Percentiles rank a stretch among this genome's conserved stretches.
Conservation (phyloP, 2,329 filamentous ascomycete species). For the Mariannaea sp. region DNA sequence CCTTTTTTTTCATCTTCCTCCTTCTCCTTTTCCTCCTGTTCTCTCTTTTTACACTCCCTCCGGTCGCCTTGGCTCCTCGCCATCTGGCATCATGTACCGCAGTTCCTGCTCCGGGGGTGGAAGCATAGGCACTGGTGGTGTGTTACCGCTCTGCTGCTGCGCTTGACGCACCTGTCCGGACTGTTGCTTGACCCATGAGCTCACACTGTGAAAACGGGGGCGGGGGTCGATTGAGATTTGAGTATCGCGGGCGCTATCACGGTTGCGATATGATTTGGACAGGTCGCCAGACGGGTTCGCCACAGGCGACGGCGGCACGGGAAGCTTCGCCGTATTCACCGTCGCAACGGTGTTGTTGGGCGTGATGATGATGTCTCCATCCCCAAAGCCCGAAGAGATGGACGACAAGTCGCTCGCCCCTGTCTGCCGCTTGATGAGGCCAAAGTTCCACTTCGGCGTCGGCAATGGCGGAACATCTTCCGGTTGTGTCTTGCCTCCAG, state of each 20-base stretch:
- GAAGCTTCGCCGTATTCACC: slow-evolving; percentile 21
- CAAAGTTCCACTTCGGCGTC: slow-evolving; percentile 16
- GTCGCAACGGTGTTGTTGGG: slow-evolving; percentile 35
- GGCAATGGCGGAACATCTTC: slow-evolving; percentile 19
- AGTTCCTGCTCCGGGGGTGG: slow-evolving; percentile 54
- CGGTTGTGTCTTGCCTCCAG: slow-evolving; percentile 17
- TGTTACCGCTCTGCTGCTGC: slow-evolving; percentile 45
- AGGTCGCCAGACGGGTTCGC: slow-evolving; percentile 19
- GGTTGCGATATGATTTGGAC: slow-evolving; percentile 22
- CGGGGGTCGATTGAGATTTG: slow-evolving; percentile 58
- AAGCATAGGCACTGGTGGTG: slow-evolving; percentile 49
- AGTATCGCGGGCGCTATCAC: slow-evolving; percentile 46
- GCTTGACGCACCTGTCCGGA: slow-evolving; percentile 57
- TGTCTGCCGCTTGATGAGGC: slow-evolving; percentile 35
- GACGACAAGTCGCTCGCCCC: slow-evolving; percentile 60
- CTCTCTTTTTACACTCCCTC: slow-evolving; percentile 33
- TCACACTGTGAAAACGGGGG: slow-evolving; percentile 61
- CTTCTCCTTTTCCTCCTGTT: too few relatives aligned
- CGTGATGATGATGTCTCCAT: slow-evolving; percentile 61
- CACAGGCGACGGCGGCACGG: slow-evolving; percentile 18
- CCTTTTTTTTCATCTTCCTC: too few relatives aligned
- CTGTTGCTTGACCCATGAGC: slow-evolving; percentile 70
- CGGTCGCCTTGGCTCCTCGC: slow-evolving; percentile 51
- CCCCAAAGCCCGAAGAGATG: slow-evolving; percentile 67
- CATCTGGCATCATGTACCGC: slow-evolving; percentile 57